Evolutionary conservation across 768 basidiomycete species (phyloP), one percentile per base, ranked within the genome.

Genomic region (Podaxis sp.): DNA sequence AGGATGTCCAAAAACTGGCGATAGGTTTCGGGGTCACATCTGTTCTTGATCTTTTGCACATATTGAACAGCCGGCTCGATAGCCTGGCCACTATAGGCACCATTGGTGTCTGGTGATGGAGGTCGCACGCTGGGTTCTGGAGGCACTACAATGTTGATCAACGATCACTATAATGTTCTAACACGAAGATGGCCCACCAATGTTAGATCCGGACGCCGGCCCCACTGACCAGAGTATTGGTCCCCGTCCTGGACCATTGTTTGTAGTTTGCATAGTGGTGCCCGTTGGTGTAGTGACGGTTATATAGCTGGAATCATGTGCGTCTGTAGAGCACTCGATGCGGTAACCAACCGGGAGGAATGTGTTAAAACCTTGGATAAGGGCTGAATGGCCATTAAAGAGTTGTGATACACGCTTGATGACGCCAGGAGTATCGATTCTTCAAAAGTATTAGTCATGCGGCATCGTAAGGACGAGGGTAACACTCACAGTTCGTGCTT

Each of bases 361-460:
- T 0, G 95, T 97, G 76, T 98, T 98, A 83, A 99, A 99, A 9
- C 96, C 96, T 74, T 96, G 94, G 51, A 99, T 98, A 64, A 99
- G 89, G 4, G 79, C 72, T 0, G 93, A 93, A 69, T 97, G 94
- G 1, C 93, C 93, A 60, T 88, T 85, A 78, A 99, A 98, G 25
- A 99, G 86, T 54, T 88, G 85, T 0, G 96, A 96, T 29, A 98
- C 96, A 57, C 96, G 93, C 70, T 89, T 88, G 70, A 99, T 99
- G 52, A 99, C 96, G 40, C 94, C 95, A 0, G 96, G 96, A 0
- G 96, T 99, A 75, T 98, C 96, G 73, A 99, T 98, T 40, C 96
- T 96, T 37, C 15, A 40, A 40, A 56, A 7, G 11, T 33, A 57
- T 57, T 12, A 65, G 61, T 41, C 15, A 57, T n/a, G 19, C 43